A percentile compares a stretch with the other conserved stretches of the same genome.
These are phyloP conservation scores for Termitomyces bulborhizus DNA, from an alignment of 768 basidiomycete species.

Conservation along the genomic window DNA sequence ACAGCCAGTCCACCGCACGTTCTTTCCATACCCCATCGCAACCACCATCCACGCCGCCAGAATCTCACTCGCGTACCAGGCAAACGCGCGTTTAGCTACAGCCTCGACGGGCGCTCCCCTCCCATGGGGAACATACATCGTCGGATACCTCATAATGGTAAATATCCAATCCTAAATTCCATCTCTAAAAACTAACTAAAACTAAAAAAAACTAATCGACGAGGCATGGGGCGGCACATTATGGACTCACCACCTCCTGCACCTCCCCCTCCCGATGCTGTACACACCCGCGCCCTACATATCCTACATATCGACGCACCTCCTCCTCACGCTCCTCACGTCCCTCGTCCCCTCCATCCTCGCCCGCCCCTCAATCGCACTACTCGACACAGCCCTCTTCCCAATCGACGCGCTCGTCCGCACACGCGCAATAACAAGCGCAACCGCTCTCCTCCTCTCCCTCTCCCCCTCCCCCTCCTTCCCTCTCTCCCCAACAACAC, in stretches of 20 bases:
- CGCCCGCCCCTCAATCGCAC: conserved; percentile 17
- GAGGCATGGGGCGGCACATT: conserved; percentile 40
- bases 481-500: background rate
- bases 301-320: conserved; percentile 42
- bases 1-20: conserved; percentile 29
- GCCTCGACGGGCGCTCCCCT: conserved; percentile 16
- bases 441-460: conserved; percentile 27
- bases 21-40: conserved; percentile 35
- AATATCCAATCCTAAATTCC: too few relatives aligned
- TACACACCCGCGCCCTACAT: conserved; percentile 39
- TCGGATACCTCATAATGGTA: conserved; percentile 43
- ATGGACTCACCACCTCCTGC: conserved; percentile 35
- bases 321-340: conserved; percentile 37
- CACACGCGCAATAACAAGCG: conserved; percentile 30
- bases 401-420: conserved; percentile 46
- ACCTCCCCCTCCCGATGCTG: conserved; percentile 39
- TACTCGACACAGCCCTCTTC: conserved; percentile 39
- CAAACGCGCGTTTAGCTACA: conserved; percentile 21
- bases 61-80: conserved; percentile 38
- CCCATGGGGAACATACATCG: conserved; percentile 38
- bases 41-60: conserved; percentile 38
- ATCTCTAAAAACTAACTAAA: too few relatives aligned
- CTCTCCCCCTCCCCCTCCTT: too few relatives aligned
- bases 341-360: conserved; percentile 23
- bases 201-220: too few relatives aligned